These are phyloP conservation scores for Cladosporium sp. DNA, from an alignment of 2,329 filamentous ascomycete genomes.

Conservation along the genomic window DNA sequence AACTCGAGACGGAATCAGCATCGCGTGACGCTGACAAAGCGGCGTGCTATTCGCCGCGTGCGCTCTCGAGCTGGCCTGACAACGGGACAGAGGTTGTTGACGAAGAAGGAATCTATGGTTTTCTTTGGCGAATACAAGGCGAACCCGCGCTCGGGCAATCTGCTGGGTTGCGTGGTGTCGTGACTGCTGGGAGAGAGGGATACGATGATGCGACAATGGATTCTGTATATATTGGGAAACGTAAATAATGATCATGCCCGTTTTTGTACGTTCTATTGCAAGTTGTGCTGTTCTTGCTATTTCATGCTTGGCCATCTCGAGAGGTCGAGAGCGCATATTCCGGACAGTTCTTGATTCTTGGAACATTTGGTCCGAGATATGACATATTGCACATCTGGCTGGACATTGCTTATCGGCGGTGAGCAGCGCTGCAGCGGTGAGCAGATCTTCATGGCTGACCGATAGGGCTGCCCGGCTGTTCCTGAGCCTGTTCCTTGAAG, in stretches of 20 bases:
- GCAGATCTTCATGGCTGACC: neutral
- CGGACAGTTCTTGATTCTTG: neutral
- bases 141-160: neutral
- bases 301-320: too few species aligned
- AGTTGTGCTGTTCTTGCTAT: neutral
- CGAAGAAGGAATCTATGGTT: conserved; percentile 12
- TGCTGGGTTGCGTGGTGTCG: conserved; percentile 4
- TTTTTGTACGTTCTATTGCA: neutral
- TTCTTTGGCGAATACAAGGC: conserved; percentile 12
- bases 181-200: neutral
- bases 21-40: neutral
- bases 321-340: neutral
- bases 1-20: neutral
- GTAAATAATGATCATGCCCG: neutral
- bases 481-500: neutral
- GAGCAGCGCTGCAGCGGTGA: neutral
- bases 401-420: neutral
- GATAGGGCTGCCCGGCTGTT: neutral
- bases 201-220: neutral
- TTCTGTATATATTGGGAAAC: neutral
- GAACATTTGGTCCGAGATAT: neutral
- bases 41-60: neutral
- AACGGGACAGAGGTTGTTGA: neutral
- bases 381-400: neutral
- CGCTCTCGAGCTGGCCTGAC: neutral